Conservation (phyloP, 2,329 filamentous ascomycete genomes). For the Blumeriella jaapii region DNA sequence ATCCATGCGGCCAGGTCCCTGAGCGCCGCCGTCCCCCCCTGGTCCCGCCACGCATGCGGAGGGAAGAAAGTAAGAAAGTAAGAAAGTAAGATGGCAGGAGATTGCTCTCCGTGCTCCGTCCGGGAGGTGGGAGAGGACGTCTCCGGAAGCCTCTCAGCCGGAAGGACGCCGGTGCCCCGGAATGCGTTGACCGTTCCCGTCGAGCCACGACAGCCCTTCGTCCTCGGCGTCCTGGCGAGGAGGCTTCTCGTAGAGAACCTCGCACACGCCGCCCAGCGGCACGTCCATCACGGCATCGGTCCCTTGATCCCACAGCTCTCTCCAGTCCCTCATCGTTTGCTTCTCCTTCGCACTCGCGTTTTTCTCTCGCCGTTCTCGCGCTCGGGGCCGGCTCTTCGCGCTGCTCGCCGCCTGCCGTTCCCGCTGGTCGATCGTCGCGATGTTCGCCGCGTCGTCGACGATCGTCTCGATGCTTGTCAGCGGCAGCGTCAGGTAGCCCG, state of each 20-base stretch:
- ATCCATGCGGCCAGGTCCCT: too few relatives aligned
- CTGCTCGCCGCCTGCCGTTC: constrained; percentile 36
- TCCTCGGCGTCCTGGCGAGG: too few relatives aligned
- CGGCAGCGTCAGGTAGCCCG: constrained; percentile 73
- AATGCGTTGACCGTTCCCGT: too few relatives aligned
- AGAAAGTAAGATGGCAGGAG: too few relatives aligned
- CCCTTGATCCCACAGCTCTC: constrained; percentile 73
- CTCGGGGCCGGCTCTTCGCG: constrained; percentile 12
- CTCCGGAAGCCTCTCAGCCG: too few relatives aligned
- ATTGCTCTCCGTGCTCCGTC: too few relatives aligned
- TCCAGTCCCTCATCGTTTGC: constrained; percentile 49
- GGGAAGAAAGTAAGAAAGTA: too few relatives aligned
- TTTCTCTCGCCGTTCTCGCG: constrained; percentile 29
- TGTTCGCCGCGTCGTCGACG: constrained; percentile 78
- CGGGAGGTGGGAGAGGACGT: too few relatives aligned
- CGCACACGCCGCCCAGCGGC: constrained; percentile 86
- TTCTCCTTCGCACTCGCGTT: not conserved
- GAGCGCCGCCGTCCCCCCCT: too few relatives aligned
- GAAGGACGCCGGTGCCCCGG: too few relatives aligned
- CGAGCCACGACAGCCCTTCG: too few relatives aligned
- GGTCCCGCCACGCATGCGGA: too few relatives aligned
- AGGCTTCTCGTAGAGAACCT: constrained; percentile 72
- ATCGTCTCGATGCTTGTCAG: constrained; percentile 75
- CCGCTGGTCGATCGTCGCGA: constrained; percentile 69
- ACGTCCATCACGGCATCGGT: constrained; percentile 98